Evolutionary conservation across 768 basidiomycete species (phyloP).

Genomic region (Gymnopilus dilepis): DNA sequence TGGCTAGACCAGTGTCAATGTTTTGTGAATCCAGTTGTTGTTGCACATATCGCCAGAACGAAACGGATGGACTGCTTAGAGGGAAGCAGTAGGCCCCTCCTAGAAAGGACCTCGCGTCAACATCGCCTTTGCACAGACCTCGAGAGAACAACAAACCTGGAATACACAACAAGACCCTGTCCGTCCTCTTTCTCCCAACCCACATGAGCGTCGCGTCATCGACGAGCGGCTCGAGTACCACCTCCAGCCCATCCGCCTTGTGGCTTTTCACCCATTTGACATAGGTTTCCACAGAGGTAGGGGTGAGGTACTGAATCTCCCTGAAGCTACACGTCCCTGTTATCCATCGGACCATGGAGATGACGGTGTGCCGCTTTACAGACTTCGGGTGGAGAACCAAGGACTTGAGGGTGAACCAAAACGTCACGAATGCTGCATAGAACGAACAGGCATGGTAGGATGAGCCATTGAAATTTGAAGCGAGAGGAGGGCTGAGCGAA

Average conservation of each 20-base stretch:
- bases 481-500: too few relatives aligned
- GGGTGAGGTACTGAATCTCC: constrained; percentile 13
- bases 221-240: constrained; percentile 30
- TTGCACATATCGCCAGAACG: constrained; percentile 25
- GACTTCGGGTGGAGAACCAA: neutral
- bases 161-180: constrained; percentile 30
- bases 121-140: neutral
- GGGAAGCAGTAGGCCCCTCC: constrained; percentile 22
- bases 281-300: constrained; percentile 20
- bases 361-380: neutral
- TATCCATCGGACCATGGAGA: constrained; percentile 10
- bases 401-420: constrained; percentile 4
- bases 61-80: neutral
- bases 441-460: neutral
- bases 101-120: neutral
- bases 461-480: neutral
- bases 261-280: constrained; percentile 20
- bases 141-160: constrained; percentile 23
- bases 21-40: constrained; percentile 1
- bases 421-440: neutral
- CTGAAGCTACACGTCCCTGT: neutral
- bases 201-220: constrained; percentile 30
- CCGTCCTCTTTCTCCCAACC: constrained; percentile 33
- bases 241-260: constrained; percentile 24
- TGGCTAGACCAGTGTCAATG: constrained; percentile 13